Conservation (phyloP, 176 grass and related monocot species). For the Elaeis guineensis region DNA sequence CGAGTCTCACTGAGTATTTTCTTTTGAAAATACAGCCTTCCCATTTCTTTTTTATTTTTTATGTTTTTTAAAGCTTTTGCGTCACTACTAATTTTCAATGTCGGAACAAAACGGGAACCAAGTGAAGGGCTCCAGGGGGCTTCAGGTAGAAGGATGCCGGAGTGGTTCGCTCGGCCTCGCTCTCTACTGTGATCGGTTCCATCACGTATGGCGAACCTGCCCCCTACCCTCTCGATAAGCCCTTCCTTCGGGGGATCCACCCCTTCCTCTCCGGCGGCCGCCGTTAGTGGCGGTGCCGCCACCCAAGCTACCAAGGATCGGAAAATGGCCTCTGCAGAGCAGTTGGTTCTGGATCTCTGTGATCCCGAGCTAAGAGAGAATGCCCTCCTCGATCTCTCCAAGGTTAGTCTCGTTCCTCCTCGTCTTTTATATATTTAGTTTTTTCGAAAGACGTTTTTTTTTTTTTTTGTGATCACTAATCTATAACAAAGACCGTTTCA, state of each 20-base stretch:
- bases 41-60: too few relatives aligned
- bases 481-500: too few relatives aligned
- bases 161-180: neutral
- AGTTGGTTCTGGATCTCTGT: conserved; percentile 79
- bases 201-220: conserved; percentile 51
- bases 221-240: conserved; percentile 38
- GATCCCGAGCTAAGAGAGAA: conserved; percentile 65
- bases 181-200: conserved; percentile 15
- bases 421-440: neutral
- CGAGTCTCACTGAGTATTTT: too few relatives aligned
- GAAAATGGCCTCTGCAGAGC: conserved; percentile 58
- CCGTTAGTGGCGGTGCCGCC: neutral
- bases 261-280: conserved; percentile 7
- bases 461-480: too few relatives aligned
- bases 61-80: too few relatives aligned
- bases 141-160: too few relatives aligned
- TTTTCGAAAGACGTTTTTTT: too few relatives aligned
- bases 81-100: too few relatives aligned
- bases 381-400: conserved; percentile 61
- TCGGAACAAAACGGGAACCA: too few relatives aligned
- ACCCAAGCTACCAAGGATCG: conserved; percentile 30
- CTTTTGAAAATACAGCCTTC: too few relatives aligned
- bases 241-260: conserved; percentile 26
- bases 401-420: conserved; percentile 24
- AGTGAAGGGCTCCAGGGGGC: too few relatives aligned